A percentile compares a stretch with the other conserved stretches of the same genome.
Conservation (phyloP, 116 monocot species). For the Phalaenopsis hybrid region DNA sequence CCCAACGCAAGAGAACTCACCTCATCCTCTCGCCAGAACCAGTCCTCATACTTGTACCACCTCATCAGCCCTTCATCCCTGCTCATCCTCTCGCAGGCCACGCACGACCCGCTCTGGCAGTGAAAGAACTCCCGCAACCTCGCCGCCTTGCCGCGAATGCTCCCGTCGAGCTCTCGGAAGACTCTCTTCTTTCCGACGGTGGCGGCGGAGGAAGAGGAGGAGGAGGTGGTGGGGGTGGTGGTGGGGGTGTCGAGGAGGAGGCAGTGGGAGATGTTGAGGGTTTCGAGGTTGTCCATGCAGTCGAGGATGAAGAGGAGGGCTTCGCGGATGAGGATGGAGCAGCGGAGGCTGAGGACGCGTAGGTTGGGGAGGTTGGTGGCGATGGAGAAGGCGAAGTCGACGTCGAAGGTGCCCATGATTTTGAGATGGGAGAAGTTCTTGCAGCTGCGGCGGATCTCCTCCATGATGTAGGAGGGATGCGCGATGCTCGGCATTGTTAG, state of each 20-base stretch:
- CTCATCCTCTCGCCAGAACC: conserved; percentile 78
- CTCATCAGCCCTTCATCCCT: conserved; percentile 75
- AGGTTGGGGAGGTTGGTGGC: conserved; percentile 45
- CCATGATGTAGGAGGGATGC: conserved; percentile 71
- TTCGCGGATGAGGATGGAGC: conserved; percentile 54
- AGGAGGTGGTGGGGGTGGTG: not conserved
- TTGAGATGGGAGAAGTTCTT: conserved; percentile 67
- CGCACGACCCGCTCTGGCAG: conserved; percentile 43
- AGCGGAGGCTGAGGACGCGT: conserved; percentile 68
- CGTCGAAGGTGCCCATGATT: conserved; percentile 74
- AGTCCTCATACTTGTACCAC: conserved; percentile 82
- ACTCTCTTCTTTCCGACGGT: conserved; percentile 25
- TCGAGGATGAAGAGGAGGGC: conserved; percentile 54
- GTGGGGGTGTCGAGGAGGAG: conserved; percentile 37
- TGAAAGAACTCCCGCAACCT: conserved; percentile 45
- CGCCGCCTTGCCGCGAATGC: conserved; percentile 36
- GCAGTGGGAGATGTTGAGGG: conserved; percentile 91
- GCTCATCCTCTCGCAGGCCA: conserved; percentile 55
- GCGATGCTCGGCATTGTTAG: conserved; percentile 74
- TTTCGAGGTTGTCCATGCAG: conserved; percentile 48
- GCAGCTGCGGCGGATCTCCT: conserved; percentile 70
- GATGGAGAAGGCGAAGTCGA: conserved; percentile 52
- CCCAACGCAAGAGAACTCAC: conserved; percentile 53
- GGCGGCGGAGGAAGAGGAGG: too few species aligned
- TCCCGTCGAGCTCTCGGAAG: conserved; percentile 25